These are phyloP conservation scores for Phytophthora macrochlamydospora DNA, from an alignment of 352 stramenopile species.

Conservation along the genomic window DNA sequence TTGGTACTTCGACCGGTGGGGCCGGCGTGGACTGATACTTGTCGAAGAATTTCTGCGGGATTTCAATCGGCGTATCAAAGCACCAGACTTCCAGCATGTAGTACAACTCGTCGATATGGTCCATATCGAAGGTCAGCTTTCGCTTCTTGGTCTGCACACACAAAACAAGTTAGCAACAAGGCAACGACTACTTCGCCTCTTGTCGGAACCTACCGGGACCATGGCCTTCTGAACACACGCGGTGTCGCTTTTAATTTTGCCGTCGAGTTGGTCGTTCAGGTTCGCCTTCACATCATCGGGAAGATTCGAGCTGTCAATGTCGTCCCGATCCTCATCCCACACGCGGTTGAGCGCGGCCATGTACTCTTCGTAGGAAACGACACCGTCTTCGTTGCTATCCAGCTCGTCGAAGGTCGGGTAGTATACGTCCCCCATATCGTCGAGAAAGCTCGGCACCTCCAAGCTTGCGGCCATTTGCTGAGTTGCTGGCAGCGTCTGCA, in stretches of 20 bases:
- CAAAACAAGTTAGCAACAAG: not conserved
- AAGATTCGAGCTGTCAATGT: constrained; percentile 35
- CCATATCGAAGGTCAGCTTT: constrained; percentile 26
- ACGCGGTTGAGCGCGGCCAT: constrained; percentile 11
- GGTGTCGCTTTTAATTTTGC: constrained; percentile 30
- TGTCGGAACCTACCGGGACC: constrained; percentile 30
- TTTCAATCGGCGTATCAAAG: constrained; percentile 15
- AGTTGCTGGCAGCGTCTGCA: constrained; percentile 12
- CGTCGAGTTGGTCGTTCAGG: constrained; percentile 40
- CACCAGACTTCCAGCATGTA: constrained; percentile 40
- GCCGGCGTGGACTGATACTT: constrained; percentile 27
- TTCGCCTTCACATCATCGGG: constrained; percentile 41
- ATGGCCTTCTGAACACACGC: constrained; percentile 32
- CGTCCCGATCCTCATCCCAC: constrained; percentile 22
- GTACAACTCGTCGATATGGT: constrained; percentile 38
- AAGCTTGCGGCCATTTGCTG: constrained; percentile 24
- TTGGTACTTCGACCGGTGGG: constrained; percentile 10
- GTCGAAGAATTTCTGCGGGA: constrained; percentile 37
- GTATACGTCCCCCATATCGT: constrained; percentile 36
- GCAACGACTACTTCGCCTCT: too few relatives aligned
- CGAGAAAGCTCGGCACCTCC: constrained; percentile 35
- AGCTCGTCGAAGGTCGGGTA: constrained; percentile 48
- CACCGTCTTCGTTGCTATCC: constrained; percentile 37
- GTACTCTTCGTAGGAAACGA: constrained; percentile 46
- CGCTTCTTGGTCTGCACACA: too few relatives aligned